Percentiles rank a stretch among this genome's conserved stretches.
phyloP scores from a whole-genome alignment of 257 asterid genomes.

The Handroanthus guayacan region DNA sequence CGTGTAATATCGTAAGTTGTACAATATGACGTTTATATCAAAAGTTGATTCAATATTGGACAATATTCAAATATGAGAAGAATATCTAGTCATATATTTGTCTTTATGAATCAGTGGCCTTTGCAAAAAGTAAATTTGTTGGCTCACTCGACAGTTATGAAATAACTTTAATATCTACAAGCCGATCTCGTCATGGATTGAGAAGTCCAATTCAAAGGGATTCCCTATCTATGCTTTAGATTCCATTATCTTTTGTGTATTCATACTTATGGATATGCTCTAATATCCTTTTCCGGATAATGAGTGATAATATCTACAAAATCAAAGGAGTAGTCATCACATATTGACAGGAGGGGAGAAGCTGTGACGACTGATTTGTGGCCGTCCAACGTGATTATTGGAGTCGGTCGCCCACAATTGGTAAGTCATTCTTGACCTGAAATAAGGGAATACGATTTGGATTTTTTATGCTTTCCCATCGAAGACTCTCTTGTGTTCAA shows the following conservation, averaged over 20 bases:
- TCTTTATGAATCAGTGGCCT: constrained; percentile 35
- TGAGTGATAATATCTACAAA: too few species aligned
- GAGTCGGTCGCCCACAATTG: too few species aligned
- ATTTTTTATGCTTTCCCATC: too few species aligned
- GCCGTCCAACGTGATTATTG: too few species aligned
- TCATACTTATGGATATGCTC: not conserved
- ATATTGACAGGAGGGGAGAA: too few species aligned
- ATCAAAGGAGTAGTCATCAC: too few species aligned
- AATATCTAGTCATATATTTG: constrained; percentile 42
- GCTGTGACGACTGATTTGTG: too few species aligned
- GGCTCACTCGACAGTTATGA: constrained; percentile 4
- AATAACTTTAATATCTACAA: constrained; percentile 24
- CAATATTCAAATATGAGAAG: not conserved
- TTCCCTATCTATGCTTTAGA: constrained; percentile 17
- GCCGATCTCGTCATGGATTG: constrained; percentile 13
- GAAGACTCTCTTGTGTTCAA: too few species aligned
- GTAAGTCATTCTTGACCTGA: too few species aligned
- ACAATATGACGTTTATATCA: not conserved
- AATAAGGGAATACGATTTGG: too few species aligned
- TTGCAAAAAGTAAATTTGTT: not conserved
- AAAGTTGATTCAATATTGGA: not conserved
- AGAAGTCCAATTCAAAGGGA: constrained; percentile 11
- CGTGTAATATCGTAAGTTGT: not conserved
- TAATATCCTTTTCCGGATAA: too few species aligned
- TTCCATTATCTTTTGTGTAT: not conserved